Evolutionary conservation across 768 basidiomycete genomes (phyloP), one percentile per base, ranked within the genome.

Genomic region (Xerocomellus chrysenteron): DNA sequence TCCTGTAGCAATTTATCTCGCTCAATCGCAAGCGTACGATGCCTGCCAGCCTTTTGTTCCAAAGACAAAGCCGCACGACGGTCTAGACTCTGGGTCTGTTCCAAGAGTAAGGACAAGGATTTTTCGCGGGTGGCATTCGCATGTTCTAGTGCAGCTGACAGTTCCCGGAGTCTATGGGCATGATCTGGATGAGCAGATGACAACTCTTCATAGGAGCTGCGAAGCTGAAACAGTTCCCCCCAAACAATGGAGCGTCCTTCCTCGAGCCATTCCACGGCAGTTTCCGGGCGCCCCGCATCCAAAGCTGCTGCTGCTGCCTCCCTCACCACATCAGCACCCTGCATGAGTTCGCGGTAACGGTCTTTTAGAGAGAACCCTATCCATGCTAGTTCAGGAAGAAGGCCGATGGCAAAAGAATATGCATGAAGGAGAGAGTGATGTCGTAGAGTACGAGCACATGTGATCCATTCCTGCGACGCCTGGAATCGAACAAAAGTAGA

Each of bases 301-400:
- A 66, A 48, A 13, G 67, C 61, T 19, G 59, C 55, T 17, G 66
- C 66, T 7, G 66, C 66, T 4, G 66, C 66, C 6, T 65, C 66
- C 16, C 65, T 50, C 2, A 59, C 66, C 12, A 68, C 39, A 47
- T 43, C 62, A 36, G 54, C 58, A n/a, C 52, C 37, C 52, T 16
- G 32, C 10, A n/a, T 10, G 37, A 68, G 55, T 17, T 54, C 50
- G 30, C 55, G 58, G 16, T 62, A 60, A 24, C 67, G 67, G 30
- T 50, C 21, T 19, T 24, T 24, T 21, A 68, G 37, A 33, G 65
- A 53, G 12, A 60, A 46, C 4, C 62, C 67, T 12, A 55, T 39
- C 57, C 53, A 58, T 12, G 56, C 56, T 5, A 57, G 35, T 28
- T 57, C 46, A 35, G 67, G 66, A 7, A 68, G 57, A 24, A 68